phyloP scores from a whole-genome alignment of 345 rosid species.

The Raphanus raphanistrum region DNA sequence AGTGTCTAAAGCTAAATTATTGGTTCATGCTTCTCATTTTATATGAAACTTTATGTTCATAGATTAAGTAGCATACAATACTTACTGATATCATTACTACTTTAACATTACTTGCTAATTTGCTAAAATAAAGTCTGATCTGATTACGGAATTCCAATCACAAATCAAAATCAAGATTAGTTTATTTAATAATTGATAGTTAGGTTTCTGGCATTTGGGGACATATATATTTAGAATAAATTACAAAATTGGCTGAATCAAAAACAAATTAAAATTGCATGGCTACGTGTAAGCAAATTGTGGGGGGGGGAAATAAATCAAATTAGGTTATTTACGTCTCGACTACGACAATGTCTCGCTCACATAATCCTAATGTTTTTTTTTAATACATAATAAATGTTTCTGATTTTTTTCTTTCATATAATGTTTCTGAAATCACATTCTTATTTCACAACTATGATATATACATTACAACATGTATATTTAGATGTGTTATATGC shows the following conservation, averaged over 20 bases:
- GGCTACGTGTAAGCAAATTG: constrained; percentile 18
- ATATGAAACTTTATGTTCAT: neutral
- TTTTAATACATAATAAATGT: neutral
- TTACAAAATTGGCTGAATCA: neutral
- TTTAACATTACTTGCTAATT: constrained; percentile 5
- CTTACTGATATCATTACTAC: neutral
- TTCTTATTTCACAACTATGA: neutral
- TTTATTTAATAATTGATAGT: constrained; percentile 18
- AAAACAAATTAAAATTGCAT: constrained; percentile 24
- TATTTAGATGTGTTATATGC: neutral
- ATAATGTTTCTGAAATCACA: neutral
- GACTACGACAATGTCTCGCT: constrained; percentile 22
- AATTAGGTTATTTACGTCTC: constrained; percentile 28
- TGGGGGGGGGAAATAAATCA: neutral
- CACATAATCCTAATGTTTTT: neutral
- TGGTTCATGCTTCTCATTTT: constrained; percentile 1
- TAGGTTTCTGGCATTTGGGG: constrained; percentile 16
- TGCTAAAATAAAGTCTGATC: constrained; percentile 11
- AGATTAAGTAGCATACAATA: neutral
- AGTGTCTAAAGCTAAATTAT: constrained; percentile 4
- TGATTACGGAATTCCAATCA: constrained; percentile 8
- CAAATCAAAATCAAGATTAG: constrained; percentile 8
- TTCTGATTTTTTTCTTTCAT: neutral
- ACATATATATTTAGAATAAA: constrained; percentile 5
- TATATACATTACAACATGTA: neutral